These are phyloP conservation scores for Hyphodiscus sp. DNA, from an alignment of 2,329 filamentous ascomycete genomes.

Conservation along the genomic window DNA sequence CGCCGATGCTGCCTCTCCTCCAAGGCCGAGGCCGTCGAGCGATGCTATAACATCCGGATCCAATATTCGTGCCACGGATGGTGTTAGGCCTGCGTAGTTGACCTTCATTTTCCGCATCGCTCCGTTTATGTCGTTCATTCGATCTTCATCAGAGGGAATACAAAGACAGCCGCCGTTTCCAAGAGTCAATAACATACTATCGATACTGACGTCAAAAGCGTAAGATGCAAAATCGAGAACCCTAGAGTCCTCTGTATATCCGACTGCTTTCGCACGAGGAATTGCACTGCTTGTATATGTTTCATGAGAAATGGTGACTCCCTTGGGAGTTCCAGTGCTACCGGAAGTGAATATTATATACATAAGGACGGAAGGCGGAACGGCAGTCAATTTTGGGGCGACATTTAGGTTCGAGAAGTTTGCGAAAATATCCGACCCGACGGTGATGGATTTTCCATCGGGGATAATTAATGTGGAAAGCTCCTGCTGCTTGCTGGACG, in stretches of 20 bases:
- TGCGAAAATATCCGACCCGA: not conserved
- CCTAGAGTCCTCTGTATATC: conserved; percentile 5
- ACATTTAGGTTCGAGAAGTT: not conserved
- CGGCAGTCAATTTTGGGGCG: not conserved
- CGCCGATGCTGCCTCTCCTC: conserved; percentile 31
- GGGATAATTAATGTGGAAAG: not conserved
- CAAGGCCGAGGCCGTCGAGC: conserved; percentile 3
- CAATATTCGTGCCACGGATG: conserved; percentile 18
- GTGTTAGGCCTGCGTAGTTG: conserved; percentile 20
- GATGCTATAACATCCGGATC: not conserved
- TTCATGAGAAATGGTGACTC: conserved; percentile 13
- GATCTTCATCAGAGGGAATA: conserved; percentile 19
- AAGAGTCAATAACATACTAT: conserved; percentile 18
- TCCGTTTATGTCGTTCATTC: conserved; percentile 28
- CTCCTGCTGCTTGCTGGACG: not conserved
- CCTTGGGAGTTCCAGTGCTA: conserved; percentile 25
- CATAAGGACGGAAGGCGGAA: not conserved
- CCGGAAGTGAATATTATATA: conserved; percentile 23
- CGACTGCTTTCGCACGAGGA: conserved; percentile 1
- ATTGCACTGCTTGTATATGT: conserved; percentile 7
- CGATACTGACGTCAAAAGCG: conserved; percentile 17
- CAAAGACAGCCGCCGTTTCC: conserved; percentile 18
- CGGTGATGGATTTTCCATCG: not conserved
- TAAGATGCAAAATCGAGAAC: conserved; percentile 16
- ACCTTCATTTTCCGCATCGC: conserved; percentile 20